A percentile compares a stretch with the other conserved stretches of the same genome.
These are phyloP conservation scores for Onygenales sp. DNA, from an alignment of 2,329 filamentous ascomycete genomes.

Conservation along the genomic window DNA sequence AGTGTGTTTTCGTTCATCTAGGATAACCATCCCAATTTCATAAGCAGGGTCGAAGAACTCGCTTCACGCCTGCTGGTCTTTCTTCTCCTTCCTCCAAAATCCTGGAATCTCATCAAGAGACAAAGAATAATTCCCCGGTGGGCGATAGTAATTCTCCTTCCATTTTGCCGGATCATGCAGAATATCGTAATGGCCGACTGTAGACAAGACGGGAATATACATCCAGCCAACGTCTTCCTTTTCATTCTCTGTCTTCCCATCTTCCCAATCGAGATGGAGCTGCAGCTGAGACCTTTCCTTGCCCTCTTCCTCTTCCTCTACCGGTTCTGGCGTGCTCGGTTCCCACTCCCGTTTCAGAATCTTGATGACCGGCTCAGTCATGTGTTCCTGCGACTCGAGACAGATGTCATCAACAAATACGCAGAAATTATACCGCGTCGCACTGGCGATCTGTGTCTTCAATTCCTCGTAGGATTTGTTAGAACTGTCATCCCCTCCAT, in stretches of 20 bases:
- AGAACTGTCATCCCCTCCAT: neutral
- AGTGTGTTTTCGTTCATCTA: too few relatives aligned
- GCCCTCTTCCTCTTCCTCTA: slow-evolving; percentile 2
- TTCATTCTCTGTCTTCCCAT: slow-evolving; percentile 9
- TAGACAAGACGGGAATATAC: slow-evolving; percentile 5
- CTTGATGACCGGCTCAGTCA: slow-evolving; percentile 9
- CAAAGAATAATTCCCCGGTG: neutral
- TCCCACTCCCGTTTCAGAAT: slow-evolving; percentile 9
- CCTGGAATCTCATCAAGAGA: neutral
- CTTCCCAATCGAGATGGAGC: slow-evolving; percentile 11
- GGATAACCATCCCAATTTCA: too few relatives aligned
- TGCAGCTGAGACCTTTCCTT: too few relatives aligned
- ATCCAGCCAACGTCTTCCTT: slow-evolving; percentile 14
- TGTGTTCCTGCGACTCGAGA: slow-evolving; percentile 11
- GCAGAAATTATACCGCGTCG: slow-evolving; percentile 11
- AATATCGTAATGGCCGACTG: neutral
- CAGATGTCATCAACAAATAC: slow-evolving; percentile 14
- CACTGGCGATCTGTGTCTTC: neutral
- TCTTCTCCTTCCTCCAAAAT: neutral
- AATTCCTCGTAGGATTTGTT: neutral
- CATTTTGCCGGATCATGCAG: neutral
- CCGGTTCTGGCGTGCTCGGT: neutral
- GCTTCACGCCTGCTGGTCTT: neutral
- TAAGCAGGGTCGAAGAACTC: too few relatives aligned
- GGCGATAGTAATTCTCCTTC: neutral